A percentile compares a stretch with the other conserved stretches of the same genome.
phyloP scores from a whole-genome alignment of 2,329 filamentous ascomycete species.

The Coniochaeta hoffmannii region DNA sequence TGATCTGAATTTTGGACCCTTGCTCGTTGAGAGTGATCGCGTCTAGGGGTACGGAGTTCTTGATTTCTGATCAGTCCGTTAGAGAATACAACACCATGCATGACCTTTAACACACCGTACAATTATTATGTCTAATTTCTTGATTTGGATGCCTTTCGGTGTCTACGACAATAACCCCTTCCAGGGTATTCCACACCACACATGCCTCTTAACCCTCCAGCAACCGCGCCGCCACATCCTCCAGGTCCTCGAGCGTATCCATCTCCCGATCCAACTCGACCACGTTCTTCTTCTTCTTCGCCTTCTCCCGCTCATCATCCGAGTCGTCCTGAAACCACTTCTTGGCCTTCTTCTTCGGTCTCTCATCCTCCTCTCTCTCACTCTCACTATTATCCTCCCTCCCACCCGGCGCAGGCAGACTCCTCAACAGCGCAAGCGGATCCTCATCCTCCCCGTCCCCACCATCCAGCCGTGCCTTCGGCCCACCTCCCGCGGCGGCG shows the following conservation, averaged over 20 bases:
- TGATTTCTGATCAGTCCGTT: too few relatives aligned
- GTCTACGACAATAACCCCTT: neutral
- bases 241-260: conserved; percentile 72
- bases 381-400: conserved; percentile 11
- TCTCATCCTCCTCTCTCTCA: conserved; percentile 20
- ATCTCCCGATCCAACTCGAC: conserved; percentile 61
- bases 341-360: conserved; percentile 58
- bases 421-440: conserved; percentile 49
- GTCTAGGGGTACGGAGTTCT: too few relatives aligned
- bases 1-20: too few relatives aligned
- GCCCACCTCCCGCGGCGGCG: conserved; percentile 19
- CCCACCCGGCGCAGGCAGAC: conserved; percentile 42
- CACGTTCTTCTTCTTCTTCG: conserved; percentile 44
- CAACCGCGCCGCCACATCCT: conserved; percentile 67
- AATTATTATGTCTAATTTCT: too few relatives aligned
- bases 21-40: too few relatives aligned
- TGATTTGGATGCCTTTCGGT: neutral
- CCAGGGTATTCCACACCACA: conserved; percentile 14
- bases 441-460: conserved; percentile 38
- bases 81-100: too few relatives aligned
- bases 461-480: conserved; percentile 23
- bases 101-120: too few relatives aligned
- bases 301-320: conserved; percentile 38
- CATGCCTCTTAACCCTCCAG: conserved; percentile 38
- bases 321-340: conserved; percentile 73